phyloP scores from a whole-genome alignment of 2,329 filamentous ascomycete species.

The Paecilomyces niveus region DNA sequence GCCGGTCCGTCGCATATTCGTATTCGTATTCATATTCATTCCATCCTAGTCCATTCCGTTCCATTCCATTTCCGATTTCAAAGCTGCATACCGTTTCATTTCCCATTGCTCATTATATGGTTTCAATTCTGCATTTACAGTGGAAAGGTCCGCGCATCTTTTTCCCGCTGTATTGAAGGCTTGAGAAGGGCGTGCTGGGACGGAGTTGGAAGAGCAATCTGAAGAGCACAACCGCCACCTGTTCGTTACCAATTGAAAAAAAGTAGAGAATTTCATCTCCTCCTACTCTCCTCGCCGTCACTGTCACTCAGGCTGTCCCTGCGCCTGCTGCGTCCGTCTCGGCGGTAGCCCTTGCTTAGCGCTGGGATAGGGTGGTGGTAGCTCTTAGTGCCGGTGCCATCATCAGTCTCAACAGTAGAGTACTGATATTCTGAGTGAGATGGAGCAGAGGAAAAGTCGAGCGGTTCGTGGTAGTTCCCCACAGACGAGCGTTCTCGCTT shows the following conservation, averaged over 20 bases:
- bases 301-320: constrained; percentile 51
- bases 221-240: not conserved
- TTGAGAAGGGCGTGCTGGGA: not conserved
- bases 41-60: not conserved
- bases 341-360: constrained; percentile 39
- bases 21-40: not conserved
- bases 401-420: constrained; percentile 34
- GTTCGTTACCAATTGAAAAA: not conserved
- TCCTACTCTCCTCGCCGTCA: constrained; percentile 33
- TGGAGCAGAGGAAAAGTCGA: constrained; percentile 35
- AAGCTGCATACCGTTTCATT: not conserved
- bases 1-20: not conserved
- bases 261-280: not conserved
- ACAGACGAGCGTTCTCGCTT: constrained; percentile 27
- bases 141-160: not conserved
- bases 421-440: constrained; percentile 34
- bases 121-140: not conserved
- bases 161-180: not conserved
- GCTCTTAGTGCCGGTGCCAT: constrained; percentile 44
- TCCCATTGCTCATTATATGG: not conserved
- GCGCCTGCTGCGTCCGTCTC: constrained; percentile 34
- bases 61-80: not conserved
- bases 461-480: constrained; percentile 36
- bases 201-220: not conserved
- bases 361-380: constrained; percentile 54